These are phyloP conservation scores for Picochlorum sp. DNA, from an alignment of 139 green algal genomes.

Conservation along the genomic window DNA sequence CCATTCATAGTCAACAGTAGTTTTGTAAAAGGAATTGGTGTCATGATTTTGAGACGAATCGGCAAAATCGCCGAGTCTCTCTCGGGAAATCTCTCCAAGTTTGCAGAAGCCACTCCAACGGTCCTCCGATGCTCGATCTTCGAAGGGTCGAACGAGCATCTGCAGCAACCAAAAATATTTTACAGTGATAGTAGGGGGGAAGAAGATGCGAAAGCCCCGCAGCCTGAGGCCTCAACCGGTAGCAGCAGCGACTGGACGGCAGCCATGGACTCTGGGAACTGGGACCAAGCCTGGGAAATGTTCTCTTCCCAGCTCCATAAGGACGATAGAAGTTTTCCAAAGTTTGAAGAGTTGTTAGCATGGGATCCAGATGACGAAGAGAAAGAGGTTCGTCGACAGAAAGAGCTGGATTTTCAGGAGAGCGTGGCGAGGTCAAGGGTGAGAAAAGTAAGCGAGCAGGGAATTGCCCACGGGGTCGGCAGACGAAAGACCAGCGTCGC, in stretches of 20 bases:
- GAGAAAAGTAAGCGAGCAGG: slow-evolving; percentile 33
- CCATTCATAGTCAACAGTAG: no score
- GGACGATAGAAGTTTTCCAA: slow-evolving; percentile 12
- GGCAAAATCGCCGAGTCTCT: no score
- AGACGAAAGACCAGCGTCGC: slow-evolving; percentile 61
- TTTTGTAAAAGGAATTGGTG: no score
- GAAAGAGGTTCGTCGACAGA: slow-evolving; percentile 12
- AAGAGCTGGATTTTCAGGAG: slow-evolving; percentile 18
- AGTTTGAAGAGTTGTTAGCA: slow-evolving; percentile 16
- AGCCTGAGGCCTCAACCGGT: not conserved
- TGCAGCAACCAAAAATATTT: no score
- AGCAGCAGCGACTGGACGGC: slow-evolving; percentile 13
- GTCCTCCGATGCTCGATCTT: no score
- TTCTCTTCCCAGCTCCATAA: slow-evolving; percentile 18
- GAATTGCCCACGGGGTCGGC: slow-evolving; percentile 45
- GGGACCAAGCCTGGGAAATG: slow-evolving; percentile 23
- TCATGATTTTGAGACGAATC: no score
- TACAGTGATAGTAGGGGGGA: no score
- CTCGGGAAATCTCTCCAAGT: no score
- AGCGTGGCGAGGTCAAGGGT: slow-evolving; percentile 31
- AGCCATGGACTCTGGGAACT: slow-evolving; percentile 31
- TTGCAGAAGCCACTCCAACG: no score
- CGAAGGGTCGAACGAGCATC: no score
- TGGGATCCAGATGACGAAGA: slow-evolving; percentile 19
- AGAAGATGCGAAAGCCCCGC: no score